Evolutionary conservation across 208 protist species (phyloP), one percentile per base, ranked within the genome.

Genomic region (Tritrichomonas foetus): DNA sequence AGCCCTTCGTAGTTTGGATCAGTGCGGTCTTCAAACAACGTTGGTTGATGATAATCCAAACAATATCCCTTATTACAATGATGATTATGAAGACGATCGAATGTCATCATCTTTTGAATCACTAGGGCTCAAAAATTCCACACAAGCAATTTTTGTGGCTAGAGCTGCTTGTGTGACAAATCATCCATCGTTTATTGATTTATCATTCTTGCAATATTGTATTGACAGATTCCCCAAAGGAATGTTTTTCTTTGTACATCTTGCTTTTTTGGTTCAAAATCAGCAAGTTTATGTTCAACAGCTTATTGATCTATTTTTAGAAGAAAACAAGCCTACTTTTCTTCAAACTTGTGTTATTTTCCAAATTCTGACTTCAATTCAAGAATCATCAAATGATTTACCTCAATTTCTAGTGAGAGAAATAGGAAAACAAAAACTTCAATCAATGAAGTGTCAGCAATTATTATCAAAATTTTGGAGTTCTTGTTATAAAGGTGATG

Each of bases 351-450:
- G 22, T 33, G 27, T 72, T n/a, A 33, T 72, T 8, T 72, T 72
- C 64, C 64, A 72, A 30, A 20, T 72, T 30, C 3, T 72, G 3
- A 72, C 64, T 33, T 72, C 64, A 72, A 72, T 72, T 33, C 64
- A 72, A 72, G 64, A 72, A n/a, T 72, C 64, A n/a, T 72, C 64
- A n/a, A 72, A 72, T 72, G 64, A 72, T 33, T n/a, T 72, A n/a
- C 27, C 64, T 33, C 27, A 20, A 33, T 8, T 8, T 8, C 13
- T 72, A 8, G 13, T n/a, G 5, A 8, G 27, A 33, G 64, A 72
- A 30, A n/a, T 72, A 20, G 13, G 22, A 9, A 72, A 72, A n/a
- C 13, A 72, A 20, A 33, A 20, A 72, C 27, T 72, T 20, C 22
- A 20, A 72, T 8, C 22, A 33, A 33, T 72, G 22, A 72, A 72